Evolutionary conservation across 108 stramenopile genomes (phyloP).

Genomic region (Conticribra guillardii): DNA sequence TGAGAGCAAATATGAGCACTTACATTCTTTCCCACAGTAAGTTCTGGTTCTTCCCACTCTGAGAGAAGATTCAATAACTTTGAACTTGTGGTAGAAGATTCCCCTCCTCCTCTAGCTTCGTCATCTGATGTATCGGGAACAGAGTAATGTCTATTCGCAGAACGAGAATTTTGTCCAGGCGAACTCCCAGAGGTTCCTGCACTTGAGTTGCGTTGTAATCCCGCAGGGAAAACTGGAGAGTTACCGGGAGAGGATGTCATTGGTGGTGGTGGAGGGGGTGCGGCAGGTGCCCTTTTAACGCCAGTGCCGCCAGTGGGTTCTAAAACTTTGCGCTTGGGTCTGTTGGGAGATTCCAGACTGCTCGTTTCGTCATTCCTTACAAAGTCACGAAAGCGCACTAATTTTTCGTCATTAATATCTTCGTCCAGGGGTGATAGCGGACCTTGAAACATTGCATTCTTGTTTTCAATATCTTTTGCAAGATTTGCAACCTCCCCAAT

Average conservation of each 20-base stretch:
- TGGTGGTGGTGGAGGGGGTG: neutral
- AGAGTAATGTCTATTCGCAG: neutral
- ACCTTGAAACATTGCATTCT: slow-evolving; percentile 6
- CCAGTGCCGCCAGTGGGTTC: no score
- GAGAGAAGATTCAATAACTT: slow-evolving; percentile 48
- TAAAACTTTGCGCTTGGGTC: slow-evolving; percentile 10
- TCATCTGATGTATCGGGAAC: neutral
- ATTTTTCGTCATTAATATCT: slow-evolving; percentile 22
- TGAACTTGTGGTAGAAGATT: slow-evolving; percentile 3
- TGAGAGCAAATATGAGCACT: neutral
- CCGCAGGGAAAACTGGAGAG: no score
- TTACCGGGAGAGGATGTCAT: neutral
- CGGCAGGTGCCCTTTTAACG: no score
- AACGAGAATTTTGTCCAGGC: no score
- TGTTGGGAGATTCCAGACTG: slow-evolving; percentile 3
- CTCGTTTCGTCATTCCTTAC: slow-evolving; percentile 12
- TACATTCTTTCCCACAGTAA: slow-evolving; percentile 20
- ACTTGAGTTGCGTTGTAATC: no score
- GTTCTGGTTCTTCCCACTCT: slow-evolving; percentile 69
- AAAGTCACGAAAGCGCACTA: slow-evolving; percentile 32
- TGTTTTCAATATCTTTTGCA: slow-evolving; percentile 46
- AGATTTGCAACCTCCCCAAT: slow-evolving; percentile 61
- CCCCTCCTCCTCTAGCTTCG: neutral
- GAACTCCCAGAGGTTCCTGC: no score
- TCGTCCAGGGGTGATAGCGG: neutral